Evolutionary conservation across 192 early-diverging fungal species (phyloP).

Genomic region (Bifiguratus adelaidae): DNA sequence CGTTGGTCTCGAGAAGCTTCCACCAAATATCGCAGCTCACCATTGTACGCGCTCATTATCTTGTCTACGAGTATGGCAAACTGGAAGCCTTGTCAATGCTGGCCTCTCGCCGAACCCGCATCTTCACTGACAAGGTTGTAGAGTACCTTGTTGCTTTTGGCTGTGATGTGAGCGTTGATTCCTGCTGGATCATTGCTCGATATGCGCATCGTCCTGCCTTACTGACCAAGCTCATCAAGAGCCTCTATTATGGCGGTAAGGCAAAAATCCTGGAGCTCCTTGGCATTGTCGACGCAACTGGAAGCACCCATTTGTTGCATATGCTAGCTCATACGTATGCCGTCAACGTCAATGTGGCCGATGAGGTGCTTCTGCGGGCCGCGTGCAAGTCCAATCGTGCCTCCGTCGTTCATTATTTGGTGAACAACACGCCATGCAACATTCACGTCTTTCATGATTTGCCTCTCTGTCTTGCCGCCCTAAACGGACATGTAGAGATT

Average conservation of each 20-base stretch:
- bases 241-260: slow-evolving; percentile 1
- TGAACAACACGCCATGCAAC: too few relatives aligned
- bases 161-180: slow-evolving; percentile 9
- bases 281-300: too few relatives aligned
- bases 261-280: slow-evolving; percentile 12
- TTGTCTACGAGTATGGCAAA: slow-evolving; percentile 13
- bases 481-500: slow-evolving; percentile 12
- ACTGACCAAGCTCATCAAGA: slow-evolving; percentile 10
- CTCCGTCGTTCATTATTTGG: slow-evolving; percentile 10
- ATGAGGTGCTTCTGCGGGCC: slow-evolving; percentile 10
- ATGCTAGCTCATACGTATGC: slow-evolving; percentile 7
- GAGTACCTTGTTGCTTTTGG: slow-evolving; percentile 5
- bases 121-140: slow-evolving; percentile 4
- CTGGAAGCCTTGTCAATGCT: neutral
- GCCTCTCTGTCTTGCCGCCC: slow-evolving; percentile 19
- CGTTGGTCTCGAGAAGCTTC: neutral
- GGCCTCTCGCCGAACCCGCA: slow-evolving; percentile 2
- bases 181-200: neutral
- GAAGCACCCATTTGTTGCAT: neutral
- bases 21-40: slow-evolving; percentile 9
- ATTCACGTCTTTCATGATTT: neutral
- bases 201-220: neutral
- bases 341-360: slow-evolving; percentile 5
- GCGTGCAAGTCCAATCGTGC: slow-evolving; percentile 11
- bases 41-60: slow-evolving; percentile 13